Evolutionary conservation across 306 rosid genomes (phyloP).

Genomic region (Castanea sativa): DNA sequence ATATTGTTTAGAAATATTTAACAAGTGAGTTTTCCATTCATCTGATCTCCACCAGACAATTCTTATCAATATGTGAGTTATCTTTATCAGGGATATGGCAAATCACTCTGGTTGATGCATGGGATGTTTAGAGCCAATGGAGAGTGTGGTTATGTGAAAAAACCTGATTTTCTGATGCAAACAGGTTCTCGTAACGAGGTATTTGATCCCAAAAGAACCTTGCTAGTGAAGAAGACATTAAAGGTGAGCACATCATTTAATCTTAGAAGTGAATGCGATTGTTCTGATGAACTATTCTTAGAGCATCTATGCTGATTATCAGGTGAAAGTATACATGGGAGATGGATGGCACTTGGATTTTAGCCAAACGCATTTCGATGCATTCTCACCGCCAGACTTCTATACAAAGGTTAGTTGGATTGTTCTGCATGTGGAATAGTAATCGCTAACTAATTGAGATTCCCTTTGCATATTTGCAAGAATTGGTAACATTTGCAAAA

Average conservation of each 20-base stretch:
- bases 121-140: slow-evolving; percentile 96
- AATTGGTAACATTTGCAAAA: neutral
- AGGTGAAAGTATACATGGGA: slow-evolving; percentile 74
- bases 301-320: slow-evolving; percentile 14
- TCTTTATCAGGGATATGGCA: slow-evolving; percentile 67
- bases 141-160: slow-evolving; percentile 81
- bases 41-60: slow-evolving; percentile 8
- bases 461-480: neutral
- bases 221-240: slow-evolving; percentile 51
- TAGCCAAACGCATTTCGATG: slow-evolving; percentile 49
- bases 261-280: slow-evolving; percentile 15
- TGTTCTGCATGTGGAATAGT: neutral
- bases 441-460: too few relatives aligned
- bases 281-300: slow-evolving; percentile 24
- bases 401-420: slow-evolving; percentile 62
- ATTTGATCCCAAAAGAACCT: slow-evolving; percentile 61
- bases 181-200: slow-evolving; percentile 39
- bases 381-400: slow-evolving; percentile 86
- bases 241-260: slow-evolving; percentile 44
- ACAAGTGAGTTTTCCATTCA: neutral
- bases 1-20: neutral
- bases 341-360: slow-evolving; percentile 58
- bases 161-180: slow-evolving; percentile 57
- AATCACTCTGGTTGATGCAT: slow-evolving; percentile 72
- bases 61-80: slow-evolving; percentile 11